Base-by-base conservation (phyloP, 371 early-diverging fungal genomes). In the Cokeromyces recurvatus region DNA sequence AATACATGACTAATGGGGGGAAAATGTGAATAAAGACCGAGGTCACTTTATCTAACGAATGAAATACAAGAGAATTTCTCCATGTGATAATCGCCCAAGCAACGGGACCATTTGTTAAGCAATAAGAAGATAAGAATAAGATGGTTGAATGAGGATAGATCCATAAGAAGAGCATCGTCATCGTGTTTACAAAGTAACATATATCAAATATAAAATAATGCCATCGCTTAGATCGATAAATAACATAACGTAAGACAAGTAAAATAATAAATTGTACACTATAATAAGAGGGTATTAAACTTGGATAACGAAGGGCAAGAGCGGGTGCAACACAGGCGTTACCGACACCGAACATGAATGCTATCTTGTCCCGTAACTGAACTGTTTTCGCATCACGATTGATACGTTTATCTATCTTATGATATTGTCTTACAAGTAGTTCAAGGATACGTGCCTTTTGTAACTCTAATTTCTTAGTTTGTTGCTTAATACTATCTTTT, bases 41-140 rank as follows among this genome's bases (percentile, higher is more conserved):
- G 6, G 86, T 88, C 27, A 86, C 78, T 61, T 86, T 86, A 60
- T 88, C 88, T 45, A 88, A 43, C 16, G 84, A 83, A 66, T 79
- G 77, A 44, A 82, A 80, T n/a, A 84, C 82, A 3, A 78, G 47
- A 24, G 74, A 70, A 52, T 84, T 85, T 35, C 84, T 62, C 88
- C 88, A 88, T 39, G 85, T 78, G 55, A 83, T 68, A 50, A 84
- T 86, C 0, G 88, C 88, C 68, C 79, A 81, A 11, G 77, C 79
- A 7, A 86, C 79, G 15, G 88, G 88, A 4, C 88, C 88, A 31
- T 58, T 48, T 14, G 84, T 78, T 14, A 86, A 60, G n/a, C 67
- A 56, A 53, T 68, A 86, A 5, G 77, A 60, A 6, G 81, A 77
- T 9, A 72, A 59, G 43, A 81, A 79, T 31, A 86, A 55, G 0